Evolutionary conservation across 2,329 filamentous ascomycete genomes (phyloP).

Genomic region (Xylaria sp.): DNA sequence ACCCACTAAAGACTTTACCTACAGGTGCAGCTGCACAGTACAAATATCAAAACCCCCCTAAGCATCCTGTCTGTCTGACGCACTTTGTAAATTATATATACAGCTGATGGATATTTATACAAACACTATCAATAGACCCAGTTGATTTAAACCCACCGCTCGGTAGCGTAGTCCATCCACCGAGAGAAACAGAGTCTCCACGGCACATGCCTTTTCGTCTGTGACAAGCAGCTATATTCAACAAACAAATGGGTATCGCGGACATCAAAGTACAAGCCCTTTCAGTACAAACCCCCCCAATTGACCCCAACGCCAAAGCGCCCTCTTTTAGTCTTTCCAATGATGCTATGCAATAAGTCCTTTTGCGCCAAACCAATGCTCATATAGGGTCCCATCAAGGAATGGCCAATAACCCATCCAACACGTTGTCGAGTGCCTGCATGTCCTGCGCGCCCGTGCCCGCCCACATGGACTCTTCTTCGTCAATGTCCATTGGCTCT

Average conservation of each 20-base stretch:
- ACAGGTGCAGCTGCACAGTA: neutral
- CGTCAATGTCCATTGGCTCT: slow-evolving; percentile 71
- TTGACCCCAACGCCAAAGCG: slow-evolving; percentile 31
- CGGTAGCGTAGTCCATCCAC: slow-evolving; percentile 1
- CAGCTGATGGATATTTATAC: too few relatives aligned
- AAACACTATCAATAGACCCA: neutral
- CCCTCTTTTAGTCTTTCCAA: slow-evolving; percentile 37
- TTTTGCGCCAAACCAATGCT: slow-evolving; percentile 39
- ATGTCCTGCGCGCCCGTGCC: slow-evolving; percentile 65
- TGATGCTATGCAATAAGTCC: slow-evolving; percentile 30
- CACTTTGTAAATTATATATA: too few relatives aligned
- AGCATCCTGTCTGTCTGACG: too few relatives aligned
- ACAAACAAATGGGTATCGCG: slow-evolving; percentile 38
- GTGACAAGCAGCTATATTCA: slow-evolving; percentile 17
- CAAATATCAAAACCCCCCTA: neutral
- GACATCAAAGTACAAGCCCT: slow-evolving; percentile 25
- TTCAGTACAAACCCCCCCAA: slow-evolving; percentile 18
- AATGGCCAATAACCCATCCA: slow-evolving; percentile 67
- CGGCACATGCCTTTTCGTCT: neutral
- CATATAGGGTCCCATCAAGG: slow-evolving; percentile 40
- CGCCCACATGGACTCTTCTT: slow-evolving; percentile 66
- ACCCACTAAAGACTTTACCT: neutral
- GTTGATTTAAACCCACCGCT: neutral
- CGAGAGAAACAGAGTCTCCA: neutral
- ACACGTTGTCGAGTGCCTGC: slow-evolving; percentile 64